Percentiles rank a stretch among this genome's conserved stretches.
These are phyloP conservation scores for Candida manassasensis DNA, from an alignment of 805 yeast species.

Conservation along the genomic window DNA sequence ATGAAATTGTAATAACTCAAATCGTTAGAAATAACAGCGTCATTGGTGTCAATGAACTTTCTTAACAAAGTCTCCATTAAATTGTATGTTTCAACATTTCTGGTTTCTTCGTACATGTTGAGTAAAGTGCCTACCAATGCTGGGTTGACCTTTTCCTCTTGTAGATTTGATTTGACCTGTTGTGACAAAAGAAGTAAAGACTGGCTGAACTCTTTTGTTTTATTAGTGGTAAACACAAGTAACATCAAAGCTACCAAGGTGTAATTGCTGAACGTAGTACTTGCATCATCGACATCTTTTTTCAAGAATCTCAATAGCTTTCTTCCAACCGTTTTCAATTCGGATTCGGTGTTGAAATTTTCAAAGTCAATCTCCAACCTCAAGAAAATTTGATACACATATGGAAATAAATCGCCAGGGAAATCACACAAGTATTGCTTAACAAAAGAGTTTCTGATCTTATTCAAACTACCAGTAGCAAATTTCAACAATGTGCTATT, in stretches of 20 bases:
- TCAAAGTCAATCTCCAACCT: slow-evolving; percentile 23
- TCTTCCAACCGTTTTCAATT: slow-evolving; percentile 14
- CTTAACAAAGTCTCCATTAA: slow-evolving; percentile 14
- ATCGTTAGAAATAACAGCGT: slow-evolving; percentile 10
- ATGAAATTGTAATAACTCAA: slow-evolving; percentile 20
- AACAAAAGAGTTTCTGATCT: slow-evolving; percentile 14
- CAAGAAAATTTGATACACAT: slow-evolving; percentile 25
- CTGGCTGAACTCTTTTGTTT: slow-evolving; percentile 22
- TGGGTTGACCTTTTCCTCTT: slow-evolving; percentile 33
- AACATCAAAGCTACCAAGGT: slow-evolving; percentile 25
- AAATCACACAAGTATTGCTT: slow-evolving; percentile 16
- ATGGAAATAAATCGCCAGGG: slow-evolving; percentile 29
- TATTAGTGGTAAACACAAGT: slow-evolving; percentile 21
- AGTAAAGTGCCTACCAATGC: slow-evolving; percentile 48
- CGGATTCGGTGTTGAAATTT: slow-evolving; percentile 18
- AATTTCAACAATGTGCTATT: slow-evolving; percentile 43
- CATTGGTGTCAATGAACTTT: slow-evolving; percentile 9
- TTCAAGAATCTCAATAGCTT: slow-evolving; percentile 17
- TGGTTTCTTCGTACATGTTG: slow-evolving; percentile 44
- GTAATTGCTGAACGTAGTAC: slow-evolving; percentile 4
- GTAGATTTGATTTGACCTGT: slow-evolving; percentile 13
- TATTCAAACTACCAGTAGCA: slow-evolving; percentile 33
- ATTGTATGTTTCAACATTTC: slow-evolving; percentile 23
- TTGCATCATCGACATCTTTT: slow-evolving; percentile 2
- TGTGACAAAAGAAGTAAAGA: slow-evolving; percentile 33